Evolutionary conservation across 495 filamentous ascomycete species (phyloP).

Genomic region (Xylaria flabelliformis): DNA sequence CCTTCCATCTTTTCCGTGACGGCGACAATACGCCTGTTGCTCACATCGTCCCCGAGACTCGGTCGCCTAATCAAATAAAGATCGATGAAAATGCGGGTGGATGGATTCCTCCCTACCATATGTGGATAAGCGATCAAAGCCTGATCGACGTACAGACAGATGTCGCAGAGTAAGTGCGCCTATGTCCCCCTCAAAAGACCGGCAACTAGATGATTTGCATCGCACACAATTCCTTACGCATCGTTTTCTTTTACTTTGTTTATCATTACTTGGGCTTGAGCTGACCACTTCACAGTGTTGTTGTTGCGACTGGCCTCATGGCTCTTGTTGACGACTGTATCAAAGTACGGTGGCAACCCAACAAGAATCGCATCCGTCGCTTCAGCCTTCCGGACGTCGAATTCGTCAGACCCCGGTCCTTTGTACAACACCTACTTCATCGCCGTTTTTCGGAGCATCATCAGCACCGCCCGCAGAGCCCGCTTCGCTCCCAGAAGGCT

Average conservation of each 20-base stretch:
- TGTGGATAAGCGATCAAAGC: conserved; percentile 81
- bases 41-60: conserved; percentile 81
- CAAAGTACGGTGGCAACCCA: conserved; percentile 75
- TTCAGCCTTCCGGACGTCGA: conserved; percentile 68
- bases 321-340: conserved; percentile 93
- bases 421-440: conserved; percentile 82
- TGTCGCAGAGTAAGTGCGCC: conserved; percentile 84
- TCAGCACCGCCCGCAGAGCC: conserved; percentile 45
- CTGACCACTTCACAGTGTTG: conserved; percentile 63
- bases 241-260: neutral
- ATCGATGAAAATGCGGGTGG: conserved; percentile 82
- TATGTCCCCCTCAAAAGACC: neutral
- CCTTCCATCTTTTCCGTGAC: conserved; percentile 78
- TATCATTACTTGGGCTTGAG: conserved; percentile 8
- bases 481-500: conserved; percentile 48
- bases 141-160: conserved; percentile 74
- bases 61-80: conserved; percentile 70
- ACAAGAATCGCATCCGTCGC: conserved; percentile 58
- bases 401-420: conserved; percentile 69
- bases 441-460: conserved; percentile 58
- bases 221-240: too few relatives aligned
- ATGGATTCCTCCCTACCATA: conserved; percentile 88
- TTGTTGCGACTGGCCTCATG: conserved; percentile 89
- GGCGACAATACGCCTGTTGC: conserved; percentile 70
- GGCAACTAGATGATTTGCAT: neutral